Percentiles rank a stretch among this genome's conserved stretches.
These are phyloP conservation scores for Tetraselmis striata DNA, from an alignment of 139 green algal genomes.

Conservation along the genomic window DNA sequence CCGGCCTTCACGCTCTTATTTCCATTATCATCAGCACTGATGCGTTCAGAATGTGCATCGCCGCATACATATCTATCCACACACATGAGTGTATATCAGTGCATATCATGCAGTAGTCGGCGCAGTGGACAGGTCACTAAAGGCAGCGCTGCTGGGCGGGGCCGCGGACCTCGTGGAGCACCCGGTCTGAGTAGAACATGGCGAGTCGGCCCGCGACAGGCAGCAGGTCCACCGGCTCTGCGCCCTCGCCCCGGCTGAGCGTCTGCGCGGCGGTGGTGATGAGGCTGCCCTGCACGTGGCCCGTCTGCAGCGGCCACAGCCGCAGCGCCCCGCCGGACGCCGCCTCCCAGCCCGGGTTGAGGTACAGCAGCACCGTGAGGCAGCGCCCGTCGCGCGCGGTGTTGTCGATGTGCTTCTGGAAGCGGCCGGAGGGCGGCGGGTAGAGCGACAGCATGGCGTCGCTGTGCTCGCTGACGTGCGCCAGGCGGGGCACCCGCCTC, in stretches of 20 bases:
- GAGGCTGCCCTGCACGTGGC: background rate
- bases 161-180: slow-evolving; percentile 43
- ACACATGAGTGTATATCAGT: too few relatives aligned
- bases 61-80: too few relatives aligned
- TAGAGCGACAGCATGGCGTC: slow-evolving; percentile 43
- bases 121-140: too few relatives aligned
- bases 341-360: slow-evolving; percentile 34
- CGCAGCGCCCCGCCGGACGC: slow-evolving; percentile 30
- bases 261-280: background rate
- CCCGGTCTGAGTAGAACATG: slow-evolving; percentile 36
- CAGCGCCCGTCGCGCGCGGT: slow-evolving; percentile 36
- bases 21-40: too few relatives aligned
- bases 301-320: slow-evolving; percentile 17
- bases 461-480: slow-evolving; percentile 16
- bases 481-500: slow-evolving; percentile 12
- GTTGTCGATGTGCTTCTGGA: slow-evolving; percentile 50
- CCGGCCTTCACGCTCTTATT: too few relatives aligned
- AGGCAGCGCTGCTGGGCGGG: too few relatives aligned
- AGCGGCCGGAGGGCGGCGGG: slow-evolving; percentile 28
- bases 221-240: slow-evolving; percentile 22
- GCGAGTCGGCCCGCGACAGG: slow-evolving; percentile 33
- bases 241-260: background rate
- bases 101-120: too few relatives aligned
- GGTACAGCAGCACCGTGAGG: slow-evolving; percentile 45
- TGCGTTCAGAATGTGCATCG: too few relatives aligned